Base-by-base conservation (phyloP, 1,284 basidiomycete species). In the Boletus chippewaensis region DNA sequence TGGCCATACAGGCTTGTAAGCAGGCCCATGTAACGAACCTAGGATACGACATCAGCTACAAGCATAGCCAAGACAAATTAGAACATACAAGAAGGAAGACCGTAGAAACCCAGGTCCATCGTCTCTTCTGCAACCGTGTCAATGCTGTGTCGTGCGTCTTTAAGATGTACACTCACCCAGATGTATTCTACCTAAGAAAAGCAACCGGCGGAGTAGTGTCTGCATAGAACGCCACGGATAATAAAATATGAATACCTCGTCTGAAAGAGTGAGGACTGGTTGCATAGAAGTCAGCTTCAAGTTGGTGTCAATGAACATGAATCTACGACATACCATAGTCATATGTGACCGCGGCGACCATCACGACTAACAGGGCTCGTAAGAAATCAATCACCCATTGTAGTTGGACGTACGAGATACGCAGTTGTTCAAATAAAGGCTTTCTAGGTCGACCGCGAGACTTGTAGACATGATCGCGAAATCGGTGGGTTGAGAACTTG, bases 11-110 rank as follows among this genome's bases (percentile, higher is more conserved):
- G 24, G n/a, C 20, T 8, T 18, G 32, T 4, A 2, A 39, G 10
- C 18, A 52, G n/a, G 5, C 54, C 54, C 7, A 16, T 15, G 52
- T 56, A 56, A 20, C 47, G 49, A 15, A 56, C 45, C 54, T 56
- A 39, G 22, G 11, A 16, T 20, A 7, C 5, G 6, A 16, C 4
- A n/a, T 2, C 1, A 38, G 5, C 8, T 7, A 10, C 9, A 9
- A 45, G 8, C 10, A 36, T 8, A 2, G 6, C 1, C 4, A 3
- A 15, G 7, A 5, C 5, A 8, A 5, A 16, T 18, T 10, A 8
- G 18, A 5, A 47, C 43, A 15, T 26, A 56, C 55, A 0, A 56
- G 6, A 22, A 57, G 12, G 31, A 50, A 56, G 6, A 36, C 9
- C 0, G 22, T 38, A 4, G 55, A 56, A 9, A 56, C 34, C 47